Evolutionary conservation across 2,329 filamentous ascomycete species (phyloP).

Genomic region (Elsinoe perseae): DNA sequence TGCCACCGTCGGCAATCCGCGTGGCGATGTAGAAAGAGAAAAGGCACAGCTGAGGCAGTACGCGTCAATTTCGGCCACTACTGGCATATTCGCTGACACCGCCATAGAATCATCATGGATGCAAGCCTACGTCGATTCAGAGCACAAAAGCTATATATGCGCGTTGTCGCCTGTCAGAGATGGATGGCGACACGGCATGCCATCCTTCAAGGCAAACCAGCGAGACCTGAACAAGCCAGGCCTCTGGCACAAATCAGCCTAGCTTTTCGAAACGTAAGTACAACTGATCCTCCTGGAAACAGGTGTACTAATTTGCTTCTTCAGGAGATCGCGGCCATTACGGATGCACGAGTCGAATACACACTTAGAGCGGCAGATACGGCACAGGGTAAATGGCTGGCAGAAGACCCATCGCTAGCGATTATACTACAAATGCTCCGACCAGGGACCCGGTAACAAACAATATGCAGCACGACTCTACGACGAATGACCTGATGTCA

Average conservation of each 20-base stretch:
- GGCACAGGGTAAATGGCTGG: constrained; percentile 53
- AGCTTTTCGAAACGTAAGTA: constrained; percentile 36
- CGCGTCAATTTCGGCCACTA: constrained; percentile 21
- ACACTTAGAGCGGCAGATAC: constrained; percentile 49
- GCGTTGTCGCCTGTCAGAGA: constrained; percentile 49
- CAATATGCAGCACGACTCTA: neutral
- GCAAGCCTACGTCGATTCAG: constrained; percentile 53
- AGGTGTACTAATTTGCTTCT: neutral
- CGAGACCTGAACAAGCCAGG: constrained; percentile 40
- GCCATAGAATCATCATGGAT: constrained; percentile 51
- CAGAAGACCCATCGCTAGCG: constrained; percentile 51
- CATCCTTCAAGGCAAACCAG: constrained; percentile 44
- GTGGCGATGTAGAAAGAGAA: constrained; percentile 45
- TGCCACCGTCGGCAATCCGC: constrained; percentile 34
- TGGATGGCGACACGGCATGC: constrained; percentile 50
- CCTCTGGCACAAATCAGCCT: constrained; percentile 44
- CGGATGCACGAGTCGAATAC: constrained; percentile 49
- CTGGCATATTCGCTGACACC: constrained; percentile 17
- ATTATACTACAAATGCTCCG: constrained; percentile 33
- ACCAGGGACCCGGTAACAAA: constrained; percentile 10
- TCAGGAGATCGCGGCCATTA: constrained; percentile 51
- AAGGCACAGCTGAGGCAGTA: constrained; percentile 52
- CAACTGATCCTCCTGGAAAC: constrained; percentile 8
- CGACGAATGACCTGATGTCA: neutral
- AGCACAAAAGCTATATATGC: constrained; percentile 54